Conservation (phyloP, 306 rosid species). For the Aeschynomene evenia region DNA sequence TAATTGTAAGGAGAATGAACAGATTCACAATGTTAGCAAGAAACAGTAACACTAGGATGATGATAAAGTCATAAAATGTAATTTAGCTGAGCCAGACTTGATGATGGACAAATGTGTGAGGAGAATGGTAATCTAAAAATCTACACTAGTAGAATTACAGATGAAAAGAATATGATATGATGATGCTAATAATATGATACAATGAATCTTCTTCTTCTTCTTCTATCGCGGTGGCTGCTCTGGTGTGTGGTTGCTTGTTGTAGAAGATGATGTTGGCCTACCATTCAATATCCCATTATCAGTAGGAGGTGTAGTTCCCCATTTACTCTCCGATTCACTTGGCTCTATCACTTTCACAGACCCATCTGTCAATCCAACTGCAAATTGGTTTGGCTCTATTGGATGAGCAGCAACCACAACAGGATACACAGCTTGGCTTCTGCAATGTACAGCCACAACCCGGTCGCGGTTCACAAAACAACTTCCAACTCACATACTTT, state of each 20-base stretch:
- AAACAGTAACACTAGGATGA: slow-evolving; percentile 14
- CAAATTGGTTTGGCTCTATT: slow-evolving; percentile 56
- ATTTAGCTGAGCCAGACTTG: slow-evolving; percentile 38
- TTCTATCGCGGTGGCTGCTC: slow-evolving; percentile 60
- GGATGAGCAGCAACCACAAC: slow-evolving; percentile 71
- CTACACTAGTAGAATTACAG: slow-evolving; percentile 36
- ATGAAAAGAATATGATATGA: slow-evolving; percentile 22
- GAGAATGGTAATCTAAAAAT: slow-evolving; percentile 34
- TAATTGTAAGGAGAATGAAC: slow-evolving; percentile 18
- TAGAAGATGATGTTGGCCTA: slow-evolving; percentile 52
- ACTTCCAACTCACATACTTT: background rate
- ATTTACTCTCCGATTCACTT: slow-evolving; percentile 53
- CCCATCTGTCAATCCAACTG: slow-evolving; percentile 67
- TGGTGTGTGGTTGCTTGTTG: slow-evolving; percentile 60
- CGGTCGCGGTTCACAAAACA: background rate
- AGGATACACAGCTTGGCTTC: slow-evolving; percentile 58
- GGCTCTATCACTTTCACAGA: slow-evolving; percentile 79
- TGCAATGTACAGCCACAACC: slow-evolving; percentile 28
- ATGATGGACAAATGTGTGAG: slow-evolving; percentile 35
- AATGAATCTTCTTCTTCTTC: slow-evolving; percentile 34
- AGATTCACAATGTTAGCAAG: slow-evolving; percentile 30
- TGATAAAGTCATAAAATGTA: slow-evolving; percentile 29
- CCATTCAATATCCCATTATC: slow-evolving; percentile 55
- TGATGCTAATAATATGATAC: slow-evolving; percentile 15
- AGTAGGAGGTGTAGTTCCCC: slow-evolving; percentile 58